Conservation (phyloP, 1,139 yeast genomes). For the Saccharomyces pastorianus region DNA sequence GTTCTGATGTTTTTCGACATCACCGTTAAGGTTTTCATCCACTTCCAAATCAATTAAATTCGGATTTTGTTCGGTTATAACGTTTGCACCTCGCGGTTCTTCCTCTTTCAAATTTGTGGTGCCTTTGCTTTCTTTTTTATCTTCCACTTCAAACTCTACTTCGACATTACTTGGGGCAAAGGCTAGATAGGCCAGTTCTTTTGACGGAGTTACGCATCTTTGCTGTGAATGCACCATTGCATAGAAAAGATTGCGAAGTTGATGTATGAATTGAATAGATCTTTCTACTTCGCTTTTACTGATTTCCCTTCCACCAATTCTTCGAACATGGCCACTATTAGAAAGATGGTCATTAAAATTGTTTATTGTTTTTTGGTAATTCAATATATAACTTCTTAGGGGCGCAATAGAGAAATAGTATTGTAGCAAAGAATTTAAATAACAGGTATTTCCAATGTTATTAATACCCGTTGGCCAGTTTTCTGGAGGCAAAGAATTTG, state of each 20-base stretch:
- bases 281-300: slow-evolving; percentile 66
- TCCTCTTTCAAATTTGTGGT: not conserved
- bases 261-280: slow-evolving; percentile 71
- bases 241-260: slow-evolving; percentile 57
- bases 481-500: slow-evolving; percentile 50
- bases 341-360: slow-evolving; percentile 22
- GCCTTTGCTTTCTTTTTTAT: not conserved
- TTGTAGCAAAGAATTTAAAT: slow-evolving; percentile 80
- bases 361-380: slow-evolving; percentile 34
- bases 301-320: slow-evolving; percentile 81
- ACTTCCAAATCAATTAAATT: not conserved
- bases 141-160: slow-evolving; percentile 44
- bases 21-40: slow-evolving; percentile 3
- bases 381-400: slow-evolving; percentile 56
- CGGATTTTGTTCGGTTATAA: not conserved
- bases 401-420: slow-evolving; percentile 84
- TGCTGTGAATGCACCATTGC: slow-evolving; percentile 58
- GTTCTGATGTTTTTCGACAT: not conserved
- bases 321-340: slow-evolving; percentile 37
- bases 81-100: not conserved
- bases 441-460: slow-evolving; percentile 93
- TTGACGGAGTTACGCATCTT: slow-evolving; percentile 71
- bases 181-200: slow-evolving; percentile 81
- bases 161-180: slow-evolving; percentile 67
- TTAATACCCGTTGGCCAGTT: slow-evolving; percentile 86